Evolutionary conservation across 441 rosid genomes (phyloP), one percentile per base, ranked within the genome.

Genomic region (Flueggea neowawraea): DNA sequence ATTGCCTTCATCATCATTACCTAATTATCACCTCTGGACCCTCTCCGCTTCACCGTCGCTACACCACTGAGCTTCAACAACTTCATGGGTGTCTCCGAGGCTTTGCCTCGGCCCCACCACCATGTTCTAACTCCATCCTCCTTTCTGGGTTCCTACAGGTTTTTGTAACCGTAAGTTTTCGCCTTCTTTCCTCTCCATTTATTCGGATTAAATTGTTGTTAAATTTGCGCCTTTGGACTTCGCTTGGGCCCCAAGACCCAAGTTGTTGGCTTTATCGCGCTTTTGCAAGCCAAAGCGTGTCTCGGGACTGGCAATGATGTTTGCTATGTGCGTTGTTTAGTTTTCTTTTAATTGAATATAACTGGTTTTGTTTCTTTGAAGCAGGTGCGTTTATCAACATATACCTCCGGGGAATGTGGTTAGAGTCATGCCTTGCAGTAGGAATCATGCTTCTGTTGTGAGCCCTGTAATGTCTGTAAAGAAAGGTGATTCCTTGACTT

Each of bases 81-180:
- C 60, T 61, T 70, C 67, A 86, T 88, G 97, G 84, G 80, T 55
- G 69, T 82, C 64, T 65, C 64, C 56, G 81, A 80, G 66, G 65
- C 77, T 69, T 63, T 69, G 54, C 69, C 72, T 52, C 64, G 70
- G 67, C 41, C 41, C 4, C 77, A 61, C 17, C 66, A 52, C 15
- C 61, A 55, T 61, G 62, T 69, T 10, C 69, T 81, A 57, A 67
- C 54, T 52, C 65, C 79, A 11, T 67, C 69, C 48, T 75, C 73
- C 70, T 58, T 73, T 50, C 52, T 72, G 57, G 67, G 75, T 57
- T 69, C 79, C 45, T 72, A 72, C 49, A 63, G 73, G 58, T 75
- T 80, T 61, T 67, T 81, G 6, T 75, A 83, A 10, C 80, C 83
- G 88, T 86, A 69, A 70, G 85, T 74, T 60, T 22, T n/a, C 11